Evolutionary conservation across 2,329 filamentous ascomycete species (phyloP).

Genomic region (Epichloe sylvatica): DNA sequence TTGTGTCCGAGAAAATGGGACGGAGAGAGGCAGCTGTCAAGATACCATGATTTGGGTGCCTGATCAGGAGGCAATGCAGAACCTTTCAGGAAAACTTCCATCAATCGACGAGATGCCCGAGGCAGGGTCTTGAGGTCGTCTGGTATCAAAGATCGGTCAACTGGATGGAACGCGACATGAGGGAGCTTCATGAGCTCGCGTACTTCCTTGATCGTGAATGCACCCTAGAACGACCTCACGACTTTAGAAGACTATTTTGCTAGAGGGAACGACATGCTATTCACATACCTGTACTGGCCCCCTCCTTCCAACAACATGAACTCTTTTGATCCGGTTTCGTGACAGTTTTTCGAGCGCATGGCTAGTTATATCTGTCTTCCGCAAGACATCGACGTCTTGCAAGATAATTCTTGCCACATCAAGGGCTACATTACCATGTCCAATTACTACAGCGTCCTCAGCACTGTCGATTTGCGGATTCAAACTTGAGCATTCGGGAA

Average conservation of each 20-base stretch:
- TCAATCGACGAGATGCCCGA: slow-evolving; percentile 60
- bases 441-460: slow-evolving; percentile 76
- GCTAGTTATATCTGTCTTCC: slow-evolving; percentile 78
- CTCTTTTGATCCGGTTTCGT: slow-evolving; percentile 59
- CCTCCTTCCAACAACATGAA: slow-evolving; percentile 77
- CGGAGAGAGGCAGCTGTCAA: slow-evolving; percentile 77
- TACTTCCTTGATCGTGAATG: slow-evolving; percentile 91
- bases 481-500: slow-evolving; percentile 65
- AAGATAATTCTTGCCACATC: slow-evolving; percentile 85
- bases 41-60: slow-evolving; percentile 58
- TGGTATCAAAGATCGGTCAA: slow-evolving; percentile 54
- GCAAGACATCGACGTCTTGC: slow-evolving; percentile 56
- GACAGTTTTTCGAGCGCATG: slow-evolving; percentile 62
- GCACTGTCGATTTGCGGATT: slow-evolving; percentile 59
- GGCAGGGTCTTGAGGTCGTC: slow-evolving; percentile 54
- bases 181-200: slow-evolving; percentile 74
- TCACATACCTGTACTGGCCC: slow-evolving; percentile 66
- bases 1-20: slow-evolving; percentile 45
- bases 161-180: slow-evolving; percentile 54
- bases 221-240: slow-evolving; percentile 40
- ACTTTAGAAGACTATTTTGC: not conserved
- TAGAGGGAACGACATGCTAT: not conserved
- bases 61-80: slow-evolving; percentile 36
- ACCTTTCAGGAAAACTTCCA: slow-evolving; percentile 69
- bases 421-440: slow-evolving; percentile 90